A percentile compares a stretch with the other conserved stretches of the same genome.
Conservation (phyloP, 371 early-diverging fungal genomes). For the Parasitella parasitica region DNA sequence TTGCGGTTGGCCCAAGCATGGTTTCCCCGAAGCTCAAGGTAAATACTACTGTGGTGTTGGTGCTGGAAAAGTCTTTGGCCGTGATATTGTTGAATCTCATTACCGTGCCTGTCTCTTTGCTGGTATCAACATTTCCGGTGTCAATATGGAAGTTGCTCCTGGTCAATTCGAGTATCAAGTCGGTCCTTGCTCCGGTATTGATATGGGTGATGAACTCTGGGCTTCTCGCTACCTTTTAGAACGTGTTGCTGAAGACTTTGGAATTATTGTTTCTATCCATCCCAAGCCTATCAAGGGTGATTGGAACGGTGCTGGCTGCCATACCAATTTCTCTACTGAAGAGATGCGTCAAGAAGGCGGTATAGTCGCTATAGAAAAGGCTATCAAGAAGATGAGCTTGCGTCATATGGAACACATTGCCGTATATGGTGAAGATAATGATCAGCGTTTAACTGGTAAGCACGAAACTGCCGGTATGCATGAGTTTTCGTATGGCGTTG, state of each 20-base stretch:
- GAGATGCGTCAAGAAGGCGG: slow-evolving; percentile 64
- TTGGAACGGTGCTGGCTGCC: slow-evolving; percentile 60
- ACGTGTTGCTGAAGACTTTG: slow-evolving; percentile 64
- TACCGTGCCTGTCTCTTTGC: slow-evolving; percentile 60
- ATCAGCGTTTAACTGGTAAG: slow-evolving; percentile 59
- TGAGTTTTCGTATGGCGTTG: slow-evolving; percentile 61
- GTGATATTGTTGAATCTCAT: slow-evolving; percentile 67
- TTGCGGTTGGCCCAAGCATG: slow-evolving; percentile 61
- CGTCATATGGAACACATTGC: slow-evolving; percentile 62
- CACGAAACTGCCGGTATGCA: slow-evolving; percentile 64
- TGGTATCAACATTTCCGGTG: slow-evolving; percentile 57
- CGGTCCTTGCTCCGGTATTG: slow-evolving; percentile 61
- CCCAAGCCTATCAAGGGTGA: slow-evolving; percentile 62
- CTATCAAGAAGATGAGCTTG: slow-evolving; percentile 53
- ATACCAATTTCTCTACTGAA: slow-evolving; percentile 58
- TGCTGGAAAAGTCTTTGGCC: slow-evolving; percentile 51
- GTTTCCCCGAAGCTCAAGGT: slow-evolving; percentile 61
- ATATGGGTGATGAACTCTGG: slow-evolving; percentile 60
- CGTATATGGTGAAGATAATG: slow-evolving; percentile 66
- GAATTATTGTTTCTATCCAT: slow-evolving; percentile 53
- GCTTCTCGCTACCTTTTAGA: slow-evolving; percentile 56
- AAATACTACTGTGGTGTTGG: slow-evolving; percentile 62
- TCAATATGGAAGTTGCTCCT: slow-evolving; percentile 61
- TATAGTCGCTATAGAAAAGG: slow-evolving; percentile 53
- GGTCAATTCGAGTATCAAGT: slow-evolving; percentile 65